Evolutionary conservation across 257 asterid genomes (phyloP).

Genomic region (Solanum stenotomum): DNA sequence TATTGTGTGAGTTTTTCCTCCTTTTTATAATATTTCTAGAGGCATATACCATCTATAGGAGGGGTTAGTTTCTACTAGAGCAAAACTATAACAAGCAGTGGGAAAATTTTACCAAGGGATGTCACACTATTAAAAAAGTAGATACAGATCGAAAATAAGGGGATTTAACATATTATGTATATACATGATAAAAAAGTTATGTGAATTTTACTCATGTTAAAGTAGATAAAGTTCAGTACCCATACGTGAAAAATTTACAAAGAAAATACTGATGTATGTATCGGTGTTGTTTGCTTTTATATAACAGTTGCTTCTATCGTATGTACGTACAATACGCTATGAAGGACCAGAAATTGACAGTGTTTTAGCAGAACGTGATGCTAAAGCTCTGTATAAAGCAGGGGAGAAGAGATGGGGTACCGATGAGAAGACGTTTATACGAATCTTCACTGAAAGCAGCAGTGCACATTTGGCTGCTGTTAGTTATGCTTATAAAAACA

Average conservation of each 20-base stretch:
- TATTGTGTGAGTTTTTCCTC: not conserved
- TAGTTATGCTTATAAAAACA: slow-evolving; percentile 48
- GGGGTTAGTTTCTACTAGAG: not conserved
- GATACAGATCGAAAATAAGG: not conserved
- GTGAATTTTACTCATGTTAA: not conserved
- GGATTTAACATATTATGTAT: not conserved
- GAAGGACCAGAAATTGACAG: slow-evolving; percentile 92
- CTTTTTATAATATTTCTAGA: not conserved
- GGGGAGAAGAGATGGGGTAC: slow-evolving; percentile 92
- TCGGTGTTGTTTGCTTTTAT: not conserved
- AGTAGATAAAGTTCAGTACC: not conserved
- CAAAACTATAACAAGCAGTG: not conserved
- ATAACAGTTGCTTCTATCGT: slow-evolving; percentile 69
- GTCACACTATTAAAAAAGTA: not conserved
- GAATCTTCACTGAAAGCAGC: slow-evolving; percentile 63
- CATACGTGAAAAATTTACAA: not conserved
- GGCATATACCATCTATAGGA: not conserved
- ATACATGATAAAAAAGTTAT: not conserved
- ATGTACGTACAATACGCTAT: slow-evolving; percentile 36
- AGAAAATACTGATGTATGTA: not conserved
- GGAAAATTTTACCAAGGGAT: not conserved
- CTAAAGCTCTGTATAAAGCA: slow-evolving; percentile 77
- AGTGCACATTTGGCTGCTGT: slow-evolving; percentile 68
- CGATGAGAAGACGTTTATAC: slow-evolving; percentile 70
- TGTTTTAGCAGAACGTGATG: slow-evolving; percentile 61